Evolutionary conservation across 495 filamentous ascomycete genomes (phyloP), one percentile per base, ranked within the genome.

Genomic region (Xeromyces bisporus): DNA sequence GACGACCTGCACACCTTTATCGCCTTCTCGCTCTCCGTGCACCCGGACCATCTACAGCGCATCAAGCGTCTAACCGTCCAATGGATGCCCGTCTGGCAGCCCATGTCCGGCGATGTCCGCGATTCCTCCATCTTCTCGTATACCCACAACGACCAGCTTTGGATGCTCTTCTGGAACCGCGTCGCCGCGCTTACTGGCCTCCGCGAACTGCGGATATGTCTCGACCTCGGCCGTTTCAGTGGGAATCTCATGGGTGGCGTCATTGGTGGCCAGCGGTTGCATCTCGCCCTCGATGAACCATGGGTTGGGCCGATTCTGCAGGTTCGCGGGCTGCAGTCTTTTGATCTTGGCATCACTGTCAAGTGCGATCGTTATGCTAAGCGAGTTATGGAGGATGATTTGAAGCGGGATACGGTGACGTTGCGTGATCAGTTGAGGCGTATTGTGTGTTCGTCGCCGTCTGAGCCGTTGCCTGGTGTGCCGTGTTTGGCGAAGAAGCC

Each of bases 1-100:
- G 58, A 62, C 32, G 58, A 62, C 38, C 42, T 62, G 1, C 47
- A 52, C 31, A 60, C 58, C 16, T 56, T 60, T 32, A 43, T 60
- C 28, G 54, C 58, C 1, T 62, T 62, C 36, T 38, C 41, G 1
- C 15, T 28, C 1, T 32, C 39, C 9, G 23, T 62, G 6, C 37
- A 38, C 7, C 33, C 44, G 0, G 12, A 15, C 0, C 35, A 37
- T 7, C 48, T 50, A 0, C 13, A 7, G 16, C 23, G 33, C 11
- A 52, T 61, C 11, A 32, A 35, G 3, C 21, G 34, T 0, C 30
- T 61, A 1, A 50, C 46, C 0, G 39, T 60, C 3, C 56, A 61
- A 24, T 61, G 51, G 51, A 52, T 40, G 26, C 54, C 56, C 0
- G 32, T 58, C 20, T 61, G 55, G 53, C 42, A 49, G 18, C 57